Percentiles rank a stretch among this genome's conserved stretches.
Evolutionary conservation across 768 basidiomycete genomes (phyloP).

Genomic region (Suillus weaverae): DNA sequence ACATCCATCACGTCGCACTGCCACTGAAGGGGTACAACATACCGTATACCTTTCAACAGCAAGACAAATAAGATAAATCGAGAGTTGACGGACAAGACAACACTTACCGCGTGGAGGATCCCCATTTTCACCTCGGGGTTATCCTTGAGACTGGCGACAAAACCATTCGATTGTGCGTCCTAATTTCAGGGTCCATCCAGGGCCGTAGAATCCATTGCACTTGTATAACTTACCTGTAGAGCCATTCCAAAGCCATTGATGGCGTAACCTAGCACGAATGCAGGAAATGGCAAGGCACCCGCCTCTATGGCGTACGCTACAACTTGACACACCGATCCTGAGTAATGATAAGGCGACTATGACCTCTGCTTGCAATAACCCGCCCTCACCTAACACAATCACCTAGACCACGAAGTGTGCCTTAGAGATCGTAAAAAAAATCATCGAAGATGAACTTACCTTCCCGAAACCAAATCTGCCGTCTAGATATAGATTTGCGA

Average conservation of each 20-base stretch:
- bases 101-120: constrained; percentile 39
- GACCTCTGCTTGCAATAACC: neutral
- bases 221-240: constrained; percentile 38
- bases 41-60: neutral
- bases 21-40: neutral
- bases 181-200: constrained; percentile 12
- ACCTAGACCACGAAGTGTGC: constrained; percentile 14
- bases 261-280: constrained; percentile 41
- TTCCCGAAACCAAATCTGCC: constrained; percentile 36
- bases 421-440: neutral
- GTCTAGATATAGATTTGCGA: constrained; percentile 30
- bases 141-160: constrained; percentile 41
- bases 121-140: constrained; percentile 43
- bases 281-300: constrained; percentile 46
- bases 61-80: neutral
- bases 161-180: constrained; percentile 51
- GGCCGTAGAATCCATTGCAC: neutral
- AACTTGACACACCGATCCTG: constrained; percentile 32
- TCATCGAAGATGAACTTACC: constrained; percentile 13
- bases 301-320: constrained; percentile 37
- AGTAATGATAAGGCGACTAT: neutral
- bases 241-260: constrained; percentile 48
- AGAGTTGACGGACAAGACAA: constrained; percentile 1
- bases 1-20: neutral
- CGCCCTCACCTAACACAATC: constrained; percentile 27